Evolutionary conservation across 352 stramenopile species (phyloP), one percentile per base, ranked within the genome.

Genomic region (Halophytophthora polymorphica): DNA sequence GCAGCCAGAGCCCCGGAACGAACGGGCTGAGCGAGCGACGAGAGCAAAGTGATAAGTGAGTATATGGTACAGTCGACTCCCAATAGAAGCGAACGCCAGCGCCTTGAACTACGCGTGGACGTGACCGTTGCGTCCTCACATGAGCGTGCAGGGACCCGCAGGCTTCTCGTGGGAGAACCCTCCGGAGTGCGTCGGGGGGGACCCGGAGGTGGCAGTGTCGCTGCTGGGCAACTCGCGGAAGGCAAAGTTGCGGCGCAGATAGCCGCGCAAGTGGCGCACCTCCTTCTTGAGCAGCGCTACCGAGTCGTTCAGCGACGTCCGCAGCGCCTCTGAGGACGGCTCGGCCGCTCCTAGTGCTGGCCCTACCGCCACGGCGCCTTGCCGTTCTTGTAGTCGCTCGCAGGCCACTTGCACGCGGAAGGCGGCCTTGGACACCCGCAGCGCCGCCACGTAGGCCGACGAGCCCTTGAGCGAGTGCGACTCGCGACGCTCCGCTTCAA

Each of bases 381-480:
- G 53, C 11, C 43, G 61, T 17, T 78, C 68, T n/a, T 86, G 51
- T 8, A 88, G 37, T 12, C 73, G 71, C n/a, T 93, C 83, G 25
- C 74, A 87, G 1, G 79, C 76, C 21, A 89, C 54, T 65, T 93
- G 83, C 3, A 90, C 78, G 17, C 83, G 83, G 72, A 86, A 93
- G 6, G 83, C 80, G 3, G 77, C 67, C 53, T 88, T 91, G n/a
- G 80, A 91, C 22, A 93, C 71, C 1, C 83, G 73, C 11, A 88
- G 69, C 3, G 83, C 83, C 14, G 83, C 83, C 0, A 86, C 83
- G 42, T 93, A 93, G 19, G 83, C 78, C 2, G 83, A 89, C 2
- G 80, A 90, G 2, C 83, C 83, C 45, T 93, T 93, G 11, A 93
- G 58, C 12, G 83, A 90, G 61, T 93, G 83, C 8, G 78, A 70